Base-by-base conservation (phyloP, 2,329 filamentous ascomycete genomes). In the Alternaria triticimaculans region DNA sequence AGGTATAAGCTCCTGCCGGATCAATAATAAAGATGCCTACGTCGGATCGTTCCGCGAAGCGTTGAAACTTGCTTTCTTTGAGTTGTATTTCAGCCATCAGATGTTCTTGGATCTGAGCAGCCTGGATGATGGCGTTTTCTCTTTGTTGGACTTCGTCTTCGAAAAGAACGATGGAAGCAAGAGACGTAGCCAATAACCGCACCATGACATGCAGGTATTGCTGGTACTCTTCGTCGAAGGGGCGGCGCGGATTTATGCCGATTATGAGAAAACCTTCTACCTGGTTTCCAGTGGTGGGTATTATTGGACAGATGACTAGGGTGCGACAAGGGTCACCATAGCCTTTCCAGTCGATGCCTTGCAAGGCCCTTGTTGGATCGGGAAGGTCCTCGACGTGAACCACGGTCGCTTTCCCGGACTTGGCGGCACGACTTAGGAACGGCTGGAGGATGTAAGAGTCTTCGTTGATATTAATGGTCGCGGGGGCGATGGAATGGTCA, bases 21-120 rank as follows among this genome's bases (percentile, higher is more conserved):
- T 76, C 73, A 37, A 80, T 72, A 41, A 80, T 78, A 59, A 80
- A 83, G 55, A 84, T 83, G 2, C 77, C 81, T 5, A 82, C 74
- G 5, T 81, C 80, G 6, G 79, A 72, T 6, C 77, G 69, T 44
- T 79, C 76, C 4, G 81, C 80, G 66, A 83, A 80, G 5, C 79
- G 70, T 18, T 78, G 74, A 49, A 83, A 82, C 21, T 74, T 74
- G 49, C 72, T 73, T 41, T 76, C 70, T 26, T 70, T 74, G 8
- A 69, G 53, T n/a, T 76, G 73, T 4, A 78, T 73, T 48, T 82
- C 81, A 8, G 73, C 78, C 10, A 76, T 65, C 3, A 80, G 63
- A n/a, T 73, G 68, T 30, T 73, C 61, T 77, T 78, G 41, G 69
- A 80, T 72, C 2, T 77, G 72, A n/a, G 79, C 76, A 49, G 78